A percentile compares a stretch with the other conserved stretches of the same genome.
These are phyloP conservation scores for Kickxella alabastrina DNA, from an alignment of 192 early-diverging fungal species.

Conservation along the genomic window DNA sequence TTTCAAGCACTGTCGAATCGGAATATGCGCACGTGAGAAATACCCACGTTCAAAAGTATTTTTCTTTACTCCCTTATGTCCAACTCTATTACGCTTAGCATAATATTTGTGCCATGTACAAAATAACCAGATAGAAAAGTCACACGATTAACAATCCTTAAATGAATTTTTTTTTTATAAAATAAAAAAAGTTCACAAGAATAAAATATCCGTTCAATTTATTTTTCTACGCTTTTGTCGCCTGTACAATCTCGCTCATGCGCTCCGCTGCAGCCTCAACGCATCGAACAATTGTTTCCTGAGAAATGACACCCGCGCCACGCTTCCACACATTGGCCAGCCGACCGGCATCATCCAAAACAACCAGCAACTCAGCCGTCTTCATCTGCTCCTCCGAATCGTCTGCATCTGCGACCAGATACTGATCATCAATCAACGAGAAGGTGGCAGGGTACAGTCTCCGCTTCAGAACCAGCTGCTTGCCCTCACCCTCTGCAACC, in stretches of 20 bases:
- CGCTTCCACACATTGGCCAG: conserved; percentile 51
- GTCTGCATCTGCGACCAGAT: conserved; percentile 46
- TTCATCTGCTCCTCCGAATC: conserved; percentile 45
- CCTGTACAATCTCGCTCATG: conserved; percentile 7
- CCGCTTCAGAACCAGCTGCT: conserved; percentile 8
- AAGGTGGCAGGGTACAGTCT: conserved; percentile 38
- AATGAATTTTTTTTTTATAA: not conserved
- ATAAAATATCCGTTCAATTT: not conserved
- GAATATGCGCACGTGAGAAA: no score
- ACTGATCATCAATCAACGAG: conserved; percentile 33
- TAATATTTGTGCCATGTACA: no score
- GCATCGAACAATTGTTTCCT: conserved; percentile 23
- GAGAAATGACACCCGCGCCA: conserved; percentile 21
- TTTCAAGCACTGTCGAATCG: no score
- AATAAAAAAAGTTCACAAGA: not conserved
- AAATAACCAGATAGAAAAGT: no score
- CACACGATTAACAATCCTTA: not conserved
- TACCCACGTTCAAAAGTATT: no score
- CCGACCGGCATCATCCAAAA: conserved; percentile 13
- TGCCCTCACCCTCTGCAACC: conserved; percentile 32
- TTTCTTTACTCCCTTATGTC: no score
- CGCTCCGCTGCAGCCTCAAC: conserved; percentile 14
- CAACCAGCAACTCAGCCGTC: conserved; percentile 24
- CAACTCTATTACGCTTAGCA: no score
- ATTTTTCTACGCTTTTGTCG: not conserved